A percentile compares a stretch with the other conserved stretches of the same genome.
Conservation (phyloP, 179 eudicot genomes). For the Camellia oleifera region DNA sequence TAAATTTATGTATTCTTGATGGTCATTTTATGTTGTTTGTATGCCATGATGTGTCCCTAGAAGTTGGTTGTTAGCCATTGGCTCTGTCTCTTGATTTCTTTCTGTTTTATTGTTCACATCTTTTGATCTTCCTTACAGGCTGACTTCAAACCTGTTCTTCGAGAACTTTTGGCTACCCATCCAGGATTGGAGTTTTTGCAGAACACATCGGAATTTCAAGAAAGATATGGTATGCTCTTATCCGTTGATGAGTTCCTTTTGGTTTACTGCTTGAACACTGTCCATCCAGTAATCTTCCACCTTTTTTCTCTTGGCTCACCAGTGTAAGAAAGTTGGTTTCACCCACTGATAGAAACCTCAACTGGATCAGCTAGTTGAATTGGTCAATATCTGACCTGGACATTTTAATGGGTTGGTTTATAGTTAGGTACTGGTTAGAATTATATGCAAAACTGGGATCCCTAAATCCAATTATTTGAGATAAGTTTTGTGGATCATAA, state of each 20-base stretch:
- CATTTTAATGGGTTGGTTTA: background rate
- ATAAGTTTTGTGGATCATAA: too few relatives aligned
- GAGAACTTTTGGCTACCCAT: slow-evolving; percentile 56
- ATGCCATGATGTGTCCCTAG: background rate
- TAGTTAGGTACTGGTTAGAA: background rate
- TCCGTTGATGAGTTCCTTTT: background rate
- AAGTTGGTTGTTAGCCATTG: background rate
- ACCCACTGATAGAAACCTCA: background rate
- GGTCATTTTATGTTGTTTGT: background rate
- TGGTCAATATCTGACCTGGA: background rate
- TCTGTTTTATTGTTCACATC: background rate
- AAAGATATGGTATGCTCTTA: slow-evolving; percentile 51
- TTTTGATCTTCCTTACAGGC: slow-evolving; percentile 28
- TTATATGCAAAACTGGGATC: background rate
- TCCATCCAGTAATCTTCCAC: background rate
- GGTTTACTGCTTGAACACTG: background rate
- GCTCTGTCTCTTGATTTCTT: background rate
- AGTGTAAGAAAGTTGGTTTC: background rate
- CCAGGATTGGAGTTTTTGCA: slow-evolving; percentile 65
- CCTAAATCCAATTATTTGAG: too few relatives aligned
- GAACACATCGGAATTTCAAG: slow-evolving; percentile 64
- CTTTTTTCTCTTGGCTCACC: background rate
- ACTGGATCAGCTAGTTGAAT: background rate
- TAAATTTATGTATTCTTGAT: background rate
- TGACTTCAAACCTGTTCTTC: slow-evolving; percentile 52